Evolutionary conservation across 495 filamentous ascomycete species (phyloP), one percentile per base, ranked within the genome.

Genomic region (Penicillium simplicissimum): DNA sequence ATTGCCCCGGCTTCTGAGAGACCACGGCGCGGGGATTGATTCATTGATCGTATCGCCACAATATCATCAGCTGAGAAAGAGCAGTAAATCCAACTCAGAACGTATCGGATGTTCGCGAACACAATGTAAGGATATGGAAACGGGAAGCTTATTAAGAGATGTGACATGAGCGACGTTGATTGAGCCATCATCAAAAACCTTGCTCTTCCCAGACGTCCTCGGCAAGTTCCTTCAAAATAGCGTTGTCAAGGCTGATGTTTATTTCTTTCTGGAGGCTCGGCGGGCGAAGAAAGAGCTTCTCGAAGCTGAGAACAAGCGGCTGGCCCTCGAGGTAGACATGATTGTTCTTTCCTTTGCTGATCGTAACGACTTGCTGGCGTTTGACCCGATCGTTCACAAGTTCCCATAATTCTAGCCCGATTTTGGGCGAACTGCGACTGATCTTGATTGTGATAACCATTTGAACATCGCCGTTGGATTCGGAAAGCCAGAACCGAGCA

Each of bases 401-500:
- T 8, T 28, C n/a, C 43, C 43, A 21, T 5, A 13, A 11, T 7
- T 48, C 23, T 17, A 21, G 43, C 23, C 2, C 43, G 23, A 48
- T 48, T 7, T 48, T 8, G 43, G 43, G 43, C 15, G 43, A 10
- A 17, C 43, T 48, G 4, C 17, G 43, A 28, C 11, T 5, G 15
- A 21, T 48, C 43, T 48, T 21, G 43, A 28, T 48, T 8, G n/a
- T 48, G 23, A 48, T 28, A 7, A 48, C 43, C 17, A 48, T 21
- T 28, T 48, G 43, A 21, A 48, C 43, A 15, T 48, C 43, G 6
- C n/a, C 43, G 4, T 15, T 48, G 7, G 43, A 48, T 48, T 48
- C 19, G 21, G n/a, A n/a, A n/a, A 48, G 43, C n/a, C 43, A 48
- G 23, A 48, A 48, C 43, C n/a, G n/a, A 48, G 43, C 43, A 48